Base-by-base conservation (phyloP, 768 basidiomycete genomes). In the Nevesoporus exiguus region DNA sequence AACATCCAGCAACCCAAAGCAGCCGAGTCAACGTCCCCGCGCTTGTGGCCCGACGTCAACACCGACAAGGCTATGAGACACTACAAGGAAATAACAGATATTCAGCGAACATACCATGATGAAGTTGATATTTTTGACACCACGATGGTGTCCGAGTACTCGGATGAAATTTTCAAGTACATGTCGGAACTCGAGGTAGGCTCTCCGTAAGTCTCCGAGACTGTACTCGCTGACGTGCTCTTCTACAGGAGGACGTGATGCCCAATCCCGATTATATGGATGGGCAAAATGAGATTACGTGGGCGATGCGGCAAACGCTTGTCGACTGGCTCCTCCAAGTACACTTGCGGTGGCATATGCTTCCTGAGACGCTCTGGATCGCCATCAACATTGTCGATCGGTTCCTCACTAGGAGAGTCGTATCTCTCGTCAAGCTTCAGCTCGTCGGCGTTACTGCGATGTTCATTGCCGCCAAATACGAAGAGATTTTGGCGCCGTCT, bases 281-380 rank as follows among this genome's bases (percentile, higher is more conserved):
- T 41, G 86, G 85, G 37, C 97, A 99, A 73, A 84, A 82, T 53
- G 96, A 98, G 73, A 89, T 99, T 62, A 82, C 75, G 58, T 96
- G 95, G 95, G 71, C 79, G 19, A 98, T 97, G 94, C 90, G 97
- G 51, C 89, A 94, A 68, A 94, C 92, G 2, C 82, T 99, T 37
- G 90, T 99, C 61, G 97, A 99, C 76, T 99, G 97, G 97, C 80
- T 99, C 22, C 81, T 96, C 51, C 96, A 98, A 70, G 93, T 98
- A 31, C 97, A 99, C 76, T 77, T 98, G 56, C 88, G 94, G 27
- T 99, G 98, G 78, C 96, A 98, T 77, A 93, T 99, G 91, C 83
- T 98, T 44, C 96, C 97, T 27, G 97, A 99, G 73, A 99, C 97
- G 3, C 82, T 98, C 17, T 99, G 97, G 97, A 98, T 98, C 64